A percentile compares a stretch with the other conserved stretches of the same genome.
Evolutionary conservation across 2,329 filamentous ascomycete genomes (phyloP).

Genomic region (Pseudofabraea citricarpa): DNA sequence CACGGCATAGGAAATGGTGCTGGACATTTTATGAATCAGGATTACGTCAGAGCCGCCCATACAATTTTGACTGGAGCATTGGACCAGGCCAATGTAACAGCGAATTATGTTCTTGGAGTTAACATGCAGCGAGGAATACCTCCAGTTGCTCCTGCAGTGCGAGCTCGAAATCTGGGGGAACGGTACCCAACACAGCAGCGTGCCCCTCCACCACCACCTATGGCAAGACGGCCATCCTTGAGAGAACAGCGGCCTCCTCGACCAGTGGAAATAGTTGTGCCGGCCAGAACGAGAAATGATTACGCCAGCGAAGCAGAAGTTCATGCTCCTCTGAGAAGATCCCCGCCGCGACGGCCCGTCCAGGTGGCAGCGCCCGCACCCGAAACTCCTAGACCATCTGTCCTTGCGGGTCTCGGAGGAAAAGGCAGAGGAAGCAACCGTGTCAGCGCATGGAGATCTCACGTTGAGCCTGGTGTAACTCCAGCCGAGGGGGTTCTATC

Average conservation of each 20-base stretch:
- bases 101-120: constrained; percentile 26
- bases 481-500: constrained; percentile 24
- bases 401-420: constrained; percentile 23
- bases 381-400: constrained; percentile 8
- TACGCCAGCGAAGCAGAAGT: constrained; percentile 21
- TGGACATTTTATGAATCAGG: constrained; percentile 57
- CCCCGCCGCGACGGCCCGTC: constrained; percentile 1
- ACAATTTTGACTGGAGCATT: constrained; percentile 29
- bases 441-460: constrained; percentile 25
- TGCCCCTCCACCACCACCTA: constrained; percentile 11
- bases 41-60: constrained; percentile 39
- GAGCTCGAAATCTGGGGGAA: constrained; percentile 15
- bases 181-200: constrained; percentile 10
- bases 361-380: constrained; percentile 1
- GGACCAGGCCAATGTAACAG: constrained; percentile 27
- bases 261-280: constrained; percentile 18
- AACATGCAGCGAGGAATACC: constrained; percentile 4
- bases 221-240: constrained; percentile 21
- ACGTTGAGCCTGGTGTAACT: constrained; percentile 22
- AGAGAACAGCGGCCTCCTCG: constrained; percentile 16
- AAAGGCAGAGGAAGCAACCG: constrained; percentile 17
- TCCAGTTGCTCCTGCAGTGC: constrained; percentile 2
- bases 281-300: constrained; percentile 20
- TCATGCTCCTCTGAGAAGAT: constrained; percentile 15
- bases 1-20: constrained; percentile 45